phyloP scores from a whole-genome alignment of 192 early-diverging fungal species.

The Rhizoclosmatium sp. region DNA sequence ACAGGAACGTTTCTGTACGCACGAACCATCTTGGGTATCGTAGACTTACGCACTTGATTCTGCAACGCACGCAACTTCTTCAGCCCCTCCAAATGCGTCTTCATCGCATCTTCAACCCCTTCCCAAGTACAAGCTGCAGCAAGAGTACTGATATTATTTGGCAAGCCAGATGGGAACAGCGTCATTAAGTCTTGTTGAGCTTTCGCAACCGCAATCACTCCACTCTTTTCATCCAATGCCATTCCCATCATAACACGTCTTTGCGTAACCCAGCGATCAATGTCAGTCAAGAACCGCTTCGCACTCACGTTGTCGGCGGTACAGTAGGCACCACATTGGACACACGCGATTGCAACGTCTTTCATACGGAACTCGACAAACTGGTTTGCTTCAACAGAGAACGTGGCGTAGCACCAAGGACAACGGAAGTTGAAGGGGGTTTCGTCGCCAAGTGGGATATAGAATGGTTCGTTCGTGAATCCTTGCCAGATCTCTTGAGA shows the following conservation, averaged over 20 bases:
- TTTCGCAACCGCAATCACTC: conserved; percentile 17
- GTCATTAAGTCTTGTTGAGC: conserved; percentile 21
- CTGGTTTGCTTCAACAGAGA: conserved; percentile 19
- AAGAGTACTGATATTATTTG: not conserved
- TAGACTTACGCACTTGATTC: conserved; percentile 25
- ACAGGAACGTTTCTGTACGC: conserved; percentile 51
- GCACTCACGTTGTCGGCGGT: conserved; percentile 38
- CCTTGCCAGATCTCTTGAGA: conserved; percentile 48
- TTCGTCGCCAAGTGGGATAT: conserved; percentile 2
- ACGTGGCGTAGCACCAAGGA: conserved; percentile 30
- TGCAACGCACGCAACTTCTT: not conserved
- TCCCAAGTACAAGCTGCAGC: not conserved
- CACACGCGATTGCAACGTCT: conserved; percentile 38
- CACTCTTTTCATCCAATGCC: conserved; percentile 26
- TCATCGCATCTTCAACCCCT: not conserved
- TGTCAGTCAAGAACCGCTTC: conserved; percentile 39
- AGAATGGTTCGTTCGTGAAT: conserved; percentile 42
- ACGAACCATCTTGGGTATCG: conserved; percentile 31
- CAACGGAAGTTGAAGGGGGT: conserved; percentile 42
- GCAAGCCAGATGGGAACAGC: conserved; percentile 1
- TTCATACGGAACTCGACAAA: conserved; percentile 49
- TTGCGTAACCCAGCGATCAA: not conserved
- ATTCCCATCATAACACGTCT: conserved; percentile 7
- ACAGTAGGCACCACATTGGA: conserved; percentile 17
- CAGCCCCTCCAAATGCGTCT: not conserved